A percentile compares a stretch with the other conserved stretches of the same genome.
phyloP scores from a whole-genome alignment of 805 yeast species.

The Ogataea chonburiensis region DNA sequence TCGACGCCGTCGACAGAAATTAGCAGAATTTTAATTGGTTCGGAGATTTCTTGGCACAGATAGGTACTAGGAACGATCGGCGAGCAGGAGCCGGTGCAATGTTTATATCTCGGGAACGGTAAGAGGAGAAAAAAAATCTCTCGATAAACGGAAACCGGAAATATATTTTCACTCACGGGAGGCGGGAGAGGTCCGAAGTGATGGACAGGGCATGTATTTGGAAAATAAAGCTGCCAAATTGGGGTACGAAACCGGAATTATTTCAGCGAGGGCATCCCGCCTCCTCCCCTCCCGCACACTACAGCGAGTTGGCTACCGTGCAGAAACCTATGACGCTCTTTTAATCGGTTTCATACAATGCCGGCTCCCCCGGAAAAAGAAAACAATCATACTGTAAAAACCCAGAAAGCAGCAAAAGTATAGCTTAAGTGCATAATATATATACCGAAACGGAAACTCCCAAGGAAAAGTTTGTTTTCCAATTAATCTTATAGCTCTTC shows the following conservation, averaged over 20 bases:
- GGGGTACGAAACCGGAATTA: conserved; percentile 5
- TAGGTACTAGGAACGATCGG: conserved; percentile 3
- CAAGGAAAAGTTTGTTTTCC: conserved; percentile 12
- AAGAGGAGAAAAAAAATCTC: conserved; percentile 9
- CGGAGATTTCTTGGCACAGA: conserved; percentile 7
- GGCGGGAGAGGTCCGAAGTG: conserved; percentile 2
- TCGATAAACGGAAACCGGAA: conserved; percentile 8
- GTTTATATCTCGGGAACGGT: conserved; percentile 15
- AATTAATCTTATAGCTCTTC: conserved; percentile 12
- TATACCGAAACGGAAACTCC: conserved; percentile 14
- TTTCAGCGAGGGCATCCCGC: too few relatives aligned
- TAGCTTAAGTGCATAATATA: conserved; percentile 10
- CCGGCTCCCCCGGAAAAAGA: conserved; percentile 16
- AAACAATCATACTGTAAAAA: conserved; percentile 7
- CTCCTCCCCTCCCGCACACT: too few relatives aligned
- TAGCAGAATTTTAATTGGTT: conserved; percentile 3
- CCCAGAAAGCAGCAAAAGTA: conserved; percentile 8
- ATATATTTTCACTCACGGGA: not conserved
- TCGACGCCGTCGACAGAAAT: conserved; percentile 7
- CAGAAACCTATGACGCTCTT: not conserved
- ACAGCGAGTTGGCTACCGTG: not conserved
- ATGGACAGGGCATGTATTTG: not conserved
- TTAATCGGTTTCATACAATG: conserved; percentile 4
- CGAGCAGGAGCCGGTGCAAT: conserved; percentile 7
- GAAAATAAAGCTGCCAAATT: conserved; percentile 1